Percentiles rank a stretch among this genome's conserved stretches.
These are phyloP conservation scores for Tetragonia tetragonoides DNA, from an alignment of 148 eudicot genomes.

Conservation along the genomic window DNA sequence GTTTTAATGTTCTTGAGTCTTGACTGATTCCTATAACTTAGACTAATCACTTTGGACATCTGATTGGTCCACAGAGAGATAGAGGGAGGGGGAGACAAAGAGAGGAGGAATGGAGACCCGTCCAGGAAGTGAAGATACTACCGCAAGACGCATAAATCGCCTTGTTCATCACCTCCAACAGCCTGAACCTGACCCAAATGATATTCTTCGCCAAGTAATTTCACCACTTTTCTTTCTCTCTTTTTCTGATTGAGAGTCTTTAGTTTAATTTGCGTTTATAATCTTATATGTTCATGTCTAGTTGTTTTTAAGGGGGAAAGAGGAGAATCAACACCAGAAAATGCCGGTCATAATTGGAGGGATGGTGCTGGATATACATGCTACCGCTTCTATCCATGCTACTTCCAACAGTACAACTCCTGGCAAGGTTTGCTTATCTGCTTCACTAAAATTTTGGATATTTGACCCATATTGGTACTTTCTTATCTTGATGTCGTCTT, in stretches of 20 bases:
- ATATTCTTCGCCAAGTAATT: background rate
- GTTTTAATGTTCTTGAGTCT: no score
- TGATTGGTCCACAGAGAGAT: no score
- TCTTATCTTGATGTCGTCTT: background rate
- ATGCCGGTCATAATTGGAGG: conserved; percentile 79
- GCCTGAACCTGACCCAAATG: background rate
- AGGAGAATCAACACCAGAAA: conserved; percentile 24
- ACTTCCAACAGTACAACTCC: conserved; percentile 73
- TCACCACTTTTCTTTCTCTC: background rate
- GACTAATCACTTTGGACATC: no score
- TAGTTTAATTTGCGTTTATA: background rate
- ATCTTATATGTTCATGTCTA: background rate
- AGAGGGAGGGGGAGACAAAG: no score
- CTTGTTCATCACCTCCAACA: background rate
- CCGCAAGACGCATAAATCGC: background rate
- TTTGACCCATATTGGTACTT: background rate
- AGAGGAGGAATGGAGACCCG: background rate
- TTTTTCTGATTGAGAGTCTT: background rate
- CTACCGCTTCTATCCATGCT: conserved; percentile 57
- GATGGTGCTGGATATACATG: conserved; percentile 91
- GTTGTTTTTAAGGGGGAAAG: conserved; percentile 4
- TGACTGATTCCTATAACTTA: no score
- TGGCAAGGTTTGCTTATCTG: conserved; percentile 55
- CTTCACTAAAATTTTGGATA: background rate
- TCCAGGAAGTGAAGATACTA: background rate